Evolutionary conservation across 805 yeast genomes (phyloP).

Genomic region (Tetrapisispora nanseiensis): DNA sequence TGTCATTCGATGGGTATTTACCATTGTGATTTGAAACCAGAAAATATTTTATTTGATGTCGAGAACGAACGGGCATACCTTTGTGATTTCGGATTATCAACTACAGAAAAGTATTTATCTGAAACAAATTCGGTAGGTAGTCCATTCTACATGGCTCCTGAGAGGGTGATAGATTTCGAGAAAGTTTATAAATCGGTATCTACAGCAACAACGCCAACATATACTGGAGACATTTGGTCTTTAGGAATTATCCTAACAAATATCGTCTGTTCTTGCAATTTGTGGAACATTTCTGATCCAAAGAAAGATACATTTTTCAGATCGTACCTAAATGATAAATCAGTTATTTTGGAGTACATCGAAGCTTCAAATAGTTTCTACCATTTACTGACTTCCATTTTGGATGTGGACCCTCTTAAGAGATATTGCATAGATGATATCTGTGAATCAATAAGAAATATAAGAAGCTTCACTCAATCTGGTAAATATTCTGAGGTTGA

Average conservation of each 20-base stretch:
- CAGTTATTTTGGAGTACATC: conserved; percentile 52
- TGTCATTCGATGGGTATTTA: conserved; percentile 78
- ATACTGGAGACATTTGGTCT: conserved; percentile 82
- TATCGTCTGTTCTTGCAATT: conserved; percentile 73
- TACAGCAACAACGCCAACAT: conserved; percentile 40
- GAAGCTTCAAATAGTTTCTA: conserved; percentile 63
- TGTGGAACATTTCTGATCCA: conserved; percentile 77
- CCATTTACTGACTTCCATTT: conserved; percentile 33
- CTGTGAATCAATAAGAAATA: conserved; percentile 16
- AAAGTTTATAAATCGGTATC: conserved; percentile 8
- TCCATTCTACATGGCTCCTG: conserved; percentile 90
- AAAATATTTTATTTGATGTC: conserved; percentile 63
- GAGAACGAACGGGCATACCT: conserved; percentile 49
- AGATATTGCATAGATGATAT: conserved; percentile 22
- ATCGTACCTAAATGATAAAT: conserved; percentile 47
- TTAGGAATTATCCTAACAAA: conserved; percentile 73
- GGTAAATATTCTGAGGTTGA: conserved; percentile 22
- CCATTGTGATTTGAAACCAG: conserved; percentile 95
- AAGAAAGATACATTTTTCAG: conserved; percentile 52
- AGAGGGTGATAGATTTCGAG: conserved; percentile 31
- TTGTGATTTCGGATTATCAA: conserved; percentile 84
- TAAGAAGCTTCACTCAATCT: conserved; percentile 20
- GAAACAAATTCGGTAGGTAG: conserved; percentile 78
- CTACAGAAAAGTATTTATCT: conserved; percentile 45
- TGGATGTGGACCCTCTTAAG: conserved; percentile 27